phyloP scores from a whole-genome alignment of 352 stramenopile genomes.

The Globisporangium ultimum region DNA sequence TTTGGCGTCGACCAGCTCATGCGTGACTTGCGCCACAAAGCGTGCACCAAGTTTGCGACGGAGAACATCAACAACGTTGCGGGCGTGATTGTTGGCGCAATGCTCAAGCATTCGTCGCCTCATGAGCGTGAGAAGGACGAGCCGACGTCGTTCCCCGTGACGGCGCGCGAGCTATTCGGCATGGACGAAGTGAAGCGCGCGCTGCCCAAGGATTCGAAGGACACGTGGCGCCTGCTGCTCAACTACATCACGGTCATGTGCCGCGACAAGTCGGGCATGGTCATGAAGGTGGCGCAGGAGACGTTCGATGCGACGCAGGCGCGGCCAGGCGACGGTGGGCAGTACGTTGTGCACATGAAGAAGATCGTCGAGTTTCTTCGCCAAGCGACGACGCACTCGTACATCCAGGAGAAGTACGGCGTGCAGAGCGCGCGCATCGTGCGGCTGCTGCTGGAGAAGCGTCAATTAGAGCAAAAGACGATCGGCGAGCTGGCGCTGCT shows the following conservation, averaged over 20 bases:
- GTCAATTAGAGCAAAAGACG: conserved; percentile 84
- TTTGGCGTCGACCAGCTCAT: conserved; percentile 75
- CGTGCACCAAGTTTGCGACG: conserved; percentile 75
- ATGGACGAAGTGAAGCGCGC: conserved; percentile 69
- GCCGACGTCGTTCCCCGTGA: conserved; percentile 70
- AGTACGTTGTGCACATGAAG: conserved; percentile 88
- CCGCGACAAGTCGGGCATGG: conserved; percentile 86
- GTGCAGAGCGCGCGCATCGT: conserved; percentile 82
- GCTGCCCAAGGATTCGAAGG: conserved; percentile 69
- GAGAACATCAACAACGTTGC: conserved; percentile 87
- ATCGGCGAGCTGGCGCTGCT: conserved; percentile 81
- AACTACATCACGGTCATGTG: conserved; percentile 91
- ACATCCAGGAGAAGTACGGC: conserved; percentile 80
- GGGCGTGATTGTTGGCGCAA: conserved; percentile 71
- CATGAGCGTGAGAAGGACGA: conserved; percentile 83
- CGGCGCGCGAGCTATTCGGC: conserved; percentile 70
- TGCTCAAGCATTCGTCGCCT: conserved; percentile 78
- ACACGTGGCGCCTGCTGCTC: conserved; percentile 80
- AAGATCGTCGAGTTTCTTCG: conserved; percentile 83
- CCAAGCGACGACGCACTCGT: conserved; percentile 77
- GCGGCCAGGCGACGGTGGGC: conserved; percentile 69
- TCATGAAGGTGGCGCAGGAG: conserved; percentile 78
- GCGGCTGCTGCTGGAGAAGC: conserved; percentile 80
- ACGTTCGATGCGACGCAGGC: conserved; percentile 57
- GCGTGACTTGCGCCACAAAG: conserved; percentile 74